Conservation (phyloP, 2,329 filamentous ascomycete genomes). For the Magnaporthiopsis rhizophila region DNA sequence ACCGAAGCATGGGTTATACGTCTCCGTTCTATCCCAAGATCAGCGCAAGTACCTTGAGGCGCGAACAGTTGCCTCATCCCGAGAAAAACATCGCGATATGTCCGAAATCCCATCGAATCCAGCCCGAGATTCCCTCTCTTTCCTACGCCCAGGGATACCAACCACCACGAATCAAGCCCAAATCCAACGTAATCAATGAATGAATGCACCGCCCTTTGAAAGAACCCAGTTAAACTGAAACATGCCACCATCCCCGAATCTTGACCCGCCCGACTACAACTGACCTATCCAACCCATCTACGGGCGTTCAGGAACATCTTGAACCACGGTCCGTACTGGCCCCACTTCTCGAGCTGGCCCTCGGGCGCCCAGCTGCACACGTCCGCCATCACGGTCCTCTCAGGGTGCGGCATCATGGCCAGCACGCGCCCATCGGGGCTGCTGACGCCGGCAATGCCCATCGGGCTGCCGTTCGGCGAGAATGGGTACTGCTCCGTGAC, state of each 20-base stretch:
- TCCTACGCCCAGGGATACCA: background rate
- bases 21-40: background rate
- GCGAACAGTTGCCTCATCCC: no score
- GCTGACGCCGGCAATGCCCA: conserved; percentile 72
- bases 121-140: background rate
- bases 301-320: conserved; percentile 82
- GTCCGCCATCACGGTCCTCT: conserved; percentile 77
- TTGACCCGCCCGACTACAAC: background rate
- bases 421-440: conserved; percentile 72
- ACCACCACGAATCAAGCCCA: background rate
- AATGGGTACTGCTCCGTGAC: conserved; percentile 78
- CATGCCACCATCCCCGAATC: background rate
- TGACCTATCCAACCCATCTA: conserved; percentile 66
- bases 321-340: conserved; percentile 77
- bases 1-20: no score
- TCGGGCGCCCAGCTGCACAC: conserved; percentile 66
- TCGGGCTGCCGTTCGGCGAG: conserved; percentile 80
- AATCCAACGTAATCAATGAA: background rate
- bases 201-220: background rate
- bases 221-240: background rate
- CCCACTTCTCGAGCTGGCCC: conserved; percentile 56
- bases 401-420: conserved; percentile 89
- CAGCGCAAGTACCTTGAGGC: background rate
- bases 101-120: background rate
- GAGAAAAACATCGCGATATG: background rate